These are phyloP conservation scores for Lichtheimia hyalospora DNA, from an alignment of 371 early-diverging fungal genomes.

Conservation along the genomic window DNA sequence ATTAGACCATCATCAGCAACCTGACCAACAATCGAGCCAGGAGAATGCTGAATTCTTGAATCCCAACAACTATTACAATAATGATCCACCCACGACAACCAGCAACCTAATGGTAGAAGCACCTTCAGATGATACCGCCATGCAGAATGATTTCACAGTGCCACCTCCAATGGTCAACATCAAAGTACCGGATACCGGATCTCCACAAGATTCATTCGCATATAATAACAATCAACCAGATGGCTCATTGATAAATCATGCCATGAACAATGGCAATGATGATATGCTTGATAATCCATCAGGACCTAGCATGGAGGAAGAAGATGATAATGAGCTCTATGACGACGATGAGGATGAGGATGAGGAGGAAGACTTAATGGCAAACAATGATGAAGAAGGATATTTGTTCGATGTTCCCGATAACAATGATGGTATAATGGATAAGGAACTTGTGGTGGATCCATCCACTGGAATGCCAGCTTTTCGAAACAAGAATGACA, in stretches of 20 bases:
- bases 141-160: not conserved
- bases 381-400: no score
- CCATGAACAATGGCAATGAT: not conserved
- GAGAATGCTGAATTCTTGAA: no score
- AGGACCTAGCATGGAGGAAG: not conserved
- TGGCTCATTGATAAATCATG: not conserved
- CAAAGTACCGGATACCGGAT: not conserved
- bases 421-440: slow-evolving; percentile 1
- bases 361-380: not conserved
- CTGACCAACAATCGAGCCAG: no score
- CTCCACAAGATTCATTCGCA: not conserved
- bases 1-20: no score
- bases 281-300: not conserved
- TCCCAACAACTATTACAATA: no score
- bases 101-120: no score
- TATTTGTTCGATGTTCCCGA: not conserved
- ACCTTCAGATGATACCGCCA: not conserved
- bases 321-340: not conserved
- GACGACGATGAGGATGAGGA: slow-evolving; percentile 8
- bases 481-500: slow-evolving; percentile 6
- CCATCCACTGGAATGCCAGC: slow-evolving; percentile 7
- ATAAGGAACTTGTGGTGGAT: slow-evolving; percentile 2
- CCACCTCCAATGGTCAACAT: not conserved
- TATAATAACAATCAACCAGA: not conserved
- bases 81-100: no score